Percentiles rank a stretch among this genome's conserved stretches.
Conservation (phyloP, 495 filamentous ascomycete genomes). For the Amorphotheca resinae region DNA sequence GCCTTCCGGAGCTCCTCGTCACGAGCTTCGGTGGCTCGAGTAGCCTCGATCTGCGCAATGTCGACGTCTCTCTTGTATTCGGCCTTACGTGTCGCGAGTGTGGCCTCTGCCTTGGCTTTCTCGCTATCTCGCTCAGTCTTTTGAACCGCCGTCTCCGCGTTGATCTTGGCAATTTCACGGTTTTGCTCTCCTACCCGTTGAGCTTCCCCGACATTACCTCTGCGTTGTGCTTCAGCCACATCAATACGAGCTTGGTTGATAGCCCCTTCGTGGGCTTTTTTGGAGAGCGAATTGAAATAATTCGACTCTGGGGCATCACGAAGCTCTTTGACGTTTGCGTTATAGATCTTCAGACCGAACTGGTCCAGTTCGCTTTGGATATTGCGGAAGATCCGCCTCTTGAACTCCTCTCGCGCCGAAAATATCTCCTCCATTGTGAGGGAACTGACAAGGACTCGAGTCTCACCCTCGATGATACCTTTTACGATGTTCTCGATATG, state of each 20-base stretch:
- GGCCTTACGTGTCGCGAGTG: constrained; percentile 55
- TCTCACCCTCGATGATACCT: constrained; percentile 82
- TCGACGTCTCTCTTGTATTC: constrained; percentile 58
- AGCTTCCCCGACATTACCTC: constrained; percentile 68
- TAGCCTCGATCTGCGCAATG: constrained; percentile 56
- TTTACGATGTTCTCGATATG: constrained; percentile 78
- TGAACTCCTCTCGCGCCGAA: constrained; percentile 67
- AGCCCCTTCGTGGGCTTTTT: constrained; percentile 75
- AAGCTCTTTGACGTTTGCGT: constrained; percentile 73
- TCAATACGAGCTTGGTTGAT: constrained; percentile 68
- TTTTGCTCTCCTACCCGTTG: constrained; percentile 65
- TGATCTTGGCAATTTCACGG: constrained; percentile 68
- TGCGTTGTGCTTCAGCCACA: constrained; percentile 66
- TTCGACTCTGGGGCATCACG: constrained; percentile 63
- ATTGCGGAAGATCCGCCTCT: constrained; percentile 61
- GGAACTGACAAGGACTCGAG: constrained; percentile 54
- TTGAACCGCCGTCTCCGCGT: constrained; percentile 41
- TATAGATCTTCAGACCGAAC: constrained; percentile 64
- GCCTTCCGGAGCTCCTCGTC: constrained; percentile 67
- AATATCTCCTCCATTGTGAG: constrained; percentile 72
- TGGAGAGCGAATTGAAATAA: constrained; percentile 66
- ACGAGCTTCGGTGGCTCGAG: constrained; percentile 53
- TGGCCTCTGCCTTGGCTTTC: constrained; percentile 63
- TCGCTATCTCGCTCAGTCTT: constrained; percentile 75
- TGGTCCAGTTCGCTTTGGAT: constrained; percentile 64